Conservation (phyloP, 78 protist genomes). For the Capsaspora owczarzaki region DNA sequence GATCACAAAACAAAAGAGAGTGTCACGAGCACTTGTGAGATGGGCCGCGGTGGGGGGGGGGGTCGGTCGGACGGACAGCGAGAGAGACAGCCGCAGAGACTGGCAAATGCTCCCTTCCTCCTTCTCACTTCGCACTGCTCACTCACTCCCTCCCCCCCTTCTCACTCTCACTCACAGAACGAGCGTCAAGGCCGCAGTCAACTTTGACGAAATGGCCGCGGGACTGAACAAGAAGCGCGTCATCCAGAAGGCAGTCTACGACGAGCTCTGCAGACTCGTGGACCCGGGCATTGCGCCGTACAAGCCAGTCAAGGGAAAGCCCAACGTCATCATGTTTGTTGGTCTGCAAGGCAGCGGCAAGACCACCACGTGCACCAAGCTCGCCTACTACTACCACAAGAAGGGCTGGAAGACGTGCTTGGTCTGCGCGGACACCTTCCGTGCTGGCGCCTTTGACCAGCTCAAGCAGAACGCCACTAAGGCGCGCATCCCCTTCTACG, state of each 20-base stretch:
- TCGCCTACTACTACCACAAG: constrained; percentile 81
- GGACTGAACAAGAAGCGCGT: not conserved
- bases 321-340: constrained; percentile 96
- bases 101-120: not conserved
- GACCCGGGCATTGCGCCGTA: constrained; percentile 84
- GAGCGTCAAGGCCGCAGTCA: too few species aligned
- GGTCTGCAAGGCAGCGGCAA: constrained; percentile 97
- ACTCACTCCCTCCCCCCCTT: not conserved
- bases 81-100: too few species aligned
- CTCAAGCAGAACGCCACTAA: constrained; percentile 95
- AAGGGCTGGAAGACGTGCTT: constrained; percentile 84
- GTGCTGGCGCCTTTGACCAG: constrained; percentile 99
- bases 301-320: constrained; percentile 69
- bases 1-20: too few species aligned
- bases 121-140: not conserved
- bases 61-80: too few species aligned
- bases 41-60: too few species aligned
- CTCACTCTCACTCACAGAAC: not conserved
- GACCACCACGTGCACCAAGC: constrained; percentile 82
- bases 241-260: constrained; percentile 48
- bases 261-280: constrained; percentile 72
- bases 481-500: constrained; percentile 89
- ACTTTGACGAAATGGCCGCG: not conserved
- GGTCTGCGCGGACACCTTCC: constrained; percentile 99
- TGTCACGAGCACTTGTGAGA: too few species aligned